These are phyloP conservation scores for Marchantia paleacea DNA, from an alignment of 225 moss, liverwort and hornwort genomes.

Conservation along the genomic window DNA sequence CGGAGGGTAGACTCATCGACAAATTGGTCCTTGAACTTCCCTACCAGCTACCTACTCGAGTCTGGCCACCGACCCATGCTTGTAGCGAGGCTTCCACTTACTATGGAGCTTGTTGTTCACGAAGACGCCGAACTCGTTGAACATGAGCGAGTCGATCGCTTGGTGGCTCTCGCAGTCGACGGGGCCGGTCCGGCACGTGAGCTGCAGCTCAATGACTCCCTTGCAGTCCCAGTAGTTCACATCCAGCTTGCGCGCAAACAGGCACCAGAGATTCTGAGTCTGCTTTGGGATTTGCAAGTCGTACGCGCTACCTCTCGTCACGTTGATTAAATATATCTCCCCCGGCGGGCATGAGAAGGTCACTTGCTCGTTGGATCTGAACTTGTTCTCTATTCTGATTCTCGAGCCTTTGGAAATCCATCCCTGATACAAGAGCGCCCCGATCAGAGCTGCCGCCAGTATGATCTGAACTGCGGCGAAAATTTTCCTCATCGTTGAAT, in stretches of 20 bases:
- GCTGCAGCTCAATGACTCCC: conserved; percentile 23
- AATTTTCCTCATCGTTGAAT: not conserved
- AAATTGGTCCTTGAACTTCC: too few relatives aligned
- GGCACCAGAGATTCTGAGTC: conserved; percentile 24
- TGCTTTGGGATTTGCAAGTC: not conserved
- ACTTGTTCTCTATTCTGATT: conserved; percentile 5
- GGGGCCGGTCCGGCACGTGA: conserved; percentile 20
- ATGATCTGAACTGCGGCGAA: not conserved
- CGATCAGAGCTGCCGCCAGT: not conserved
- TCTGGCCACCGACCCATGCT: not conserved
- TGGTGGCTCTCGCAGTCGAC: conserved; percentile 15
- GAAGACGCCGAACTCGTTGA: conserved; percentile 11
- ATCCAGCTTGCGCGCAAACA: conserved; percentile 14
- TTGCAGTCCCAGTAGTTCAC: conserved; percentile 11
- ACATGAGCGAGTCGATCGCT: not conserved
- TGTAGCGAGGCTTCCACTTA: conserved; percentile 9
- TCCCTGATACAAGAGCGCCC: not conserved
- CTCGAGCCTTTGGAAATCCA: not conserved
- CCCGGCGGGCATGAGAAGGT: conserved; percentile 23
- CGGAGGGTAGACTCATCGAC: too few relatives aligned
- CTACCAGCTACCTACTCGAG: not conserved
- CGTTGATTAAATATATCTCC: conserved; percentile 13
- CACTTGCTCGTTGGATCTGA: conserved; percentile 9
- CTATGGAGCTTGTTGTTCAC: conserved; percentile 15
- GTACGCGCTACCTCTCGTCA: conserved; percentile 10